Conservation (phyloP, 129 eudicot genomes). For the Escallonia rubra region DNA sequence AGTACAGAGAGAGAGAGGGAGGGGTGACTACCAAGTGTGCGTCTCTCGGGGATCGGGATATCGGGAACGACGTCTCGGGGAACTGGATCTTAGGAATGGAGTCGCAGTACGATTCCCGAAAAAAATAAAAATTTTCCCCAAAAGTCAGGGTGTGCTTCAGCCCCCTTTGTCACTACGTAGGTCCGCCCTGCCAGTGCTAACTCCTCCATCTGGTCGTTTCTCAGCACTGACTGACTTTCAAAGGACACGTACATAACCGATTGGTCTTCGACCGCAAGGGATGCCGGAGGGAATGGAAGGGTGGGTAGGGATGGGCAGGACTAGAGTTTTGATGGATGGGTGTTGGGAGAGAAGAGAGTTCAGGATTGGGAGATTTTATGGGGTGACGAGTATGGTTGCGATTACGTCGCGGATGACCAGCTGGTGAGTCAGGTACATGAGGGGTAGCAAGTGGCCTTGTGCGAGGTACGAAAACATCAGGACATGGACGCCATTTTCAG, state of each 20-base stretch:
- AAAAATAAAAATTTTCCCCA: too few species aligned
- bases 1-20: too few species aligned
- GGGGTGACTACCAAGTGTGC: too few species aligned
- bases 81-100: too few species aligned
- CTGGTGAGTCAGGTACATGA: not conserved
- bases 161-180: too few species aligned
- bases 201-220: constrained; percentile 18
- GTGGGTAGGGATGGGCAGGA: not conserved
- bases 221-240: constrained; percentile 18
- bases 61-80: too few species aligned
- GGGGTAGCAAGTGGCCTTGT: not conserved
- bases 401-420: not conserved
- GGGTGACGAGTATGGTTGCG: not conserved
- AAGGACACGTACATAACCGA: constrained; percentile 34
- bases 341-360: not conserved
- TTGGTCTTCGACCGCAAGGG: not conserved
- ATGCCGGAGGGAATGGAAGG: not conserved
- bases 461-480: not conserved
- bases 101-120: too few species aligned
- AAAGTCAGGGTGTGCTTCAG: too few species aligned
- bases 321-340: not conserved
- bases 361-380: not conserved
- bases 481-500: too few species aligned
- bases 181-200: constrained; percentile 4
- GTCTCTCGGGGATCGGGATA: too few species aligned